These are phyloP conservation scores for Tetrahymena malaccensis DNA, from an alignment of 73 alveolate species.

Conservation along the genomic window DNA sequence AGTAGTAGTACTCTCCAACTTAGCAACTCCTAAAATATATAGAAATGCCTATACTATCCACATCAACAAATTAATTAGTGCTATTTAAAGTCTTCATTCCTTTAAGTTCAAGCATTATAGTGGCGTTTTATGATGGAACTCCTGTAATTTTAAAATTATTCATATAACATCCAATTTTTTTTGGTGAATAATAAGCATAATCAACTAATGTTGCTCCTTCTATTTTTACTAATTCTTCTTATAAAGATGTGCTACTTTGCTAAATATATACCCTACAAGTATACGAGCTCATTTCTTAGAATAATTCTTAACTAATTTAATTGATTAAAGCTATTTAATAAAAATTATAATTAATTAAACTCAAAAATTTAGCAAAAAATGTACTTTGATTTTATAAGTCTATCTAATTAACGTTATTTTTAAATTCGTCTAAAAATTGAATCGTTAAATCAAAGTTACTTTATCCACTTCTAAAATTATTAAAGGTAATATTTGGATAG, in stretches of 20 bases:
- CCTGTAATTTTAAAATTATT: not conserved
- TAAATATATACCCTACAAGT: not conserved
- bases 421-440: not conserved
- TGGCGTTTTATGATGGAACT: not conserved
- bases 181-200: not conserved
- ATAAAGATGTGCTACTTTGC: not conserved
- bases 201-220: not conserved
- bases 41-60: not conserved
- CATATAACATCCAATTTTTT: not conserved
- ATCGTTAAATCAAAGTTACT: not conserved
- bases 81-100: not conserved
- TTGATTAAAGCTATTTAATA: not conserved
- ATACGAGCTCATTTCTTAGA: not conserved
- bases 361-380: too few species aligned
- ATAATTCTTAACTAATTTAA: not conserved
- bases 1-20: not conserved
- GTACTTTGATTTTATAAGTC: not conserved
- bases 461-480: not conserved
- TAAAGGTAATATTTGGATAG: too few species aligned
- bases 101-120: not conserved
- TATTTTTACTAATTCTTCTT: not conserved
- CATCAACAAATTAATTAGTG: not conserved
- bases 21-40: not conserved
- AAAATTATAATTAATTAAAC: too few species aligned
- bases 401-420: not conserved